Base-by-base conservation (phyloP, 768 basidiomycete genomes). In the Dictyophora rubrovolvata region DNA sequence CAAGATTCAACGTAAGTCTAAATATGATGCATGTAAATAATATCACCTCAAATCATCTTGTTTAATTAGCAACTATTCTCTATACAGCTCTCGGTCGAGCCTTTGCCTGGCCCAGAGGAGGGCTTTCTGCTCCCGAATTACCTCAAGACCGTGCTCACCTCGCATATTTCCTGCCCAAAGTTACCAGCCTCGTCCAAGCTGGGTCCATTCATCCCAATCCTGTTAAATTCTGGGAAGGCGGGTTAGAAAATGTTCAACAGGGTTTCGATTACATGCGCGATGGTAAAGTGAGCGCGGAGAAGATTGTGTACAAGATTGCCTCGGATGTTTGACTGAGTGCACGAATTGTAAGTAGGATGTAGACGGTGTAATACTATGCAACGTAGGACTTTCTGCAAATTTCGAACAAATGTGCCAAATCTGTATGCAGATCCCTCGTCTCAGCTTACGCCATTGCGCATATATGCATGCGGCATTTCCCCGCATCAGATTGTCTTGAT, bases 281-380 rank as follows among this genome's bases (percentile, higher is more conserved):
- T 20, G 61, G 63, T 11, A 60, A 64, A 48, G 62, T 55, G 50
- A 57, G 49, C 49, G 63, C 54, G n/a, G 53, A 64, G 59, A 64
- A 64, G 55, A 54, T 64, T 28, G 55, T 56, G 12, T 56, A 56
- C 23, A 28, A 28, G 28, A 7, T 28, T 7, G 7, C 28, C 7
- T 28, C 28, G 7, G 28, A 28, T n/a, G n/a, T 28, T 28, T 2
- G 28, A 28, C 2, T 28, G 28, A 28, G 28, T 7, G 28, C 28
- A 28, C 7, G 7, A 28, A 28, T 28, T 28, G 28, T 28, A 28
- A 28, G 28, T 28, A 28, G 2, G 28, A 28, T 28, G 28, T 28
- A 28, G 28, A 28, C 7, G 28, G 28, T 7, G 7, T 28, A 28
- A 7, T 28, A 7, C 28, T 28, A 28, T 28, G 28, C 7, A 28